phyloP scores from a whole-genome alignment of 768 basidiomycete species.

The Pulveroboletus ravenelii region DNA sequence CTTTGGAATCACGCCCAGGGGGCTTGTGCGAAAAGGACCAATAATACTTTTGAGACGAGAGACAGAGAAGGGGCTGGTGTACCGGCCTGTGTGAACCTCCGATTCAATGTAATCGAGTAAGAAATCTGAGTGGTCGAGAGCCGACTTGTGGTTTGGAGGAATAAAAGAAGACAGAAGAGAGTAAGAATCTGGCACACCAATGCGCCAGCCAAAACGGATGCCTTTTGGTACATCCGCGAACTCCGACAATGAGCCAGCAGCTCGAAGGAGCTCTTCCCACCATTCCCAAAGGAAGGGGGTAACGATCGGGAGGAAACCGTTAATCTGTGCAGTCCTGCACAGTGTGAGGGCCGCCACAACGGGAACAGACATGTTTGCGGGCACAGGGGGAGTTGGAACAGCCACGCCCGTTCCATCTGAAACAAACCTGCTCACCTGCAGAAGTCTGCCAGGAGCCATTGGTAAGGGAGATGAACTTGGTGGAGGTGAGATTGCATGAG shows the following conservation, averaged over 20 bases:
- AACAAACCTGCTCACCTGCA: too few relatives aligned
- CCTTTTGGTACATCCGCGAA: not conserved
- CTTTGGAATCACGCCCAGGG: not conserved
- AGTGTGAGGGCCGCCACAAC: not conserved
- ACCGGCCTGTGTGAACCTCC: slow-evolving; percentile 30
- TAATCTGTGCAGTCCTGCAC: not conserved
- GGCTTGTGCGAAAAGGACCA: not conserved
- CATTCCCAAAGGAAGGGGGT: not conserved
- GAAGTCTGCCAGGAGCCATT: too few relatives aligned
- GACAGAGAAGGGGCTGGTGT: slow-evolving; percentile 15
- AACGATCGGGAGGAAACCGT: not conserved
- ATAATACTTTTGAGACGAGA: not conserved
- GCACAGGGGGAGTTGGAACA: too few relatives aligned
- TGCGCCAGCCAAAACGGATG: not conserved
- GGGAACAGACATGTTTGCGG: too few relatives aligned
- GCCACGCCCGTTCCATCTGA: too few relatives aligned
- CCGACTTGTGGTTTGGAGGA: not conserved
- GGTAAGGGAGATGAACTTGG: too few relatives aligned
- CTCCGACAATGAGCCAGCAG: not conserved
- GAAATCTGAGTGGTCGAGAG: slow-evolving; percentile 5
- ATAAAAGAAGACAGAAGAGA: not conserved
- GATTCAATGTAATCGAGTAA: slow-evolving; percentile 31
- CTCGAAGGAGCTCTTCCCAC: not conserved
- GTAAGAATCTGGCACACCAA: not conserved
- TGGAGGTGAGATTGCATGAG: too few relatives aligned